A percentile compares a stretch with the other conserved stretches of the same genome.
Evolutionary conservation across 352 stramenopile species (phyloP).

Genomic region (Globisporangium megalacanthum): DNA sequence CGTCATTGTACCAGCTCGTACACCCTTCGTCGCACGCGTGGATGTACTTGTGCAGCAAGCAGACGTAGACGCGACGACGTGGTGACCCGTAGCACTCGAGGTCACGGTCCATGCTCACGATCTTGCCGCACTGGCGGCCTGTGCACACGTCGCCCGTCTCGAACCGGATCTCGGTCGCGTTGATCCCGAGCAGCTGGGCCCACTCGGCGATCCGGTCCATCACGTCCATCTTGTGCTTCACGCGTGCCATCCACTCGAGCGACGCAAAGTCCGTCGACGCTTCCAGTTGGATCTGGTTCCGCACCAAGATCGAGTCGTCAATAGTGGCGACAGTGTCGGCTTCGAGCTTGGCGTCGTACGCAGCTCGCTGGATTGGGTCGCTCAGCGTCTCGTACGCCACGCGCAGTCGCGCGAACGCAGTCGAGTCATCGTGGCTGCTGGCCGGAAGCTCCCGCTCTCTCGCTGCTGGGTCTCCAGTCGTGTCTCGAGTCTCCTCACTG

Average conservation of each 20-base stretch:
- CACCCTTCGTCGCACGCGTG: slow-evolving; percentile 72
- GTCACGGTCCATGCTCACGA: slow-evolving; percentile 78
- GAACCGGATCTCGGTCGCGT: slow-evolving; percentile 65
- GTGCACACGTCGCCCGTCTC: slow-evolving; percentile 60
- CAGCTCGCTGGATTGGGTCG: slow-evolving; percentile 39
- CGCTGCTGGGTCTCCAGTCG: background rate
- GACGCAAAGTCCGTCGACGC: slow-evolving; percentile 69
- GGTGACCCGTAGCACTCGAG: slow-evolving; percentile 66
- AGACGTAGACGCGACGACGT: slow-evolving; percentile 69
- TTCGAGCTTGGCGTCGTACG: slow-evolving; percentile 51
- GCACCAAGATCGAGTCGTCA: slow-evolving; percentile 30
- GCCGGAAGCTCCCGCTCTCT: slow-evolving; percentile 6
- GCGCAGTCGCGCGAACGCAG: slow-evolving; percentile 56
- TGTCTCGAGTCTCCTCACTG: background rate
- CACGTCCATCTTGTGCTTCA: slow-evolving; percentile 86
- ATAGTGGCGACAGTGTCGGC: slow-evolving; percentile 9
- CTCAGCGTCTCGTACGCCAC: slow-evolving; percentile 75
- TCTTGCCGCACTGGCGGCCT: slow-evolving; percentile 63
- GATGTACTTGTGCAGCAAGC: slow-evolving; percentile 76
- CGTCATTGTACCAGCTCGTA: slow-evolving; percentile 52
- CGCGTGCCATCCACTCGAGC: slow-evolving; percentile 74
- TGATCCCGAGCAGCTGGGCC: slow-evolving; percentile 53
- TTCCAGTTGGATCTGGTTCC: slow-evolving; percentile 60
- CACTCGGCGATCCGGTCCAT: slow-evolving; percentile 75
- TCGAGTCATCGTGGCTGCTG: slow-evolving; percentile 16